A percentile compares a stretch with the other conserved stretches of the same genome.
Evolutionary conservation across 2,329 filamentous ascomycete species (phyloP).

Genomic region (Hypoxylon sp.): DNA sequence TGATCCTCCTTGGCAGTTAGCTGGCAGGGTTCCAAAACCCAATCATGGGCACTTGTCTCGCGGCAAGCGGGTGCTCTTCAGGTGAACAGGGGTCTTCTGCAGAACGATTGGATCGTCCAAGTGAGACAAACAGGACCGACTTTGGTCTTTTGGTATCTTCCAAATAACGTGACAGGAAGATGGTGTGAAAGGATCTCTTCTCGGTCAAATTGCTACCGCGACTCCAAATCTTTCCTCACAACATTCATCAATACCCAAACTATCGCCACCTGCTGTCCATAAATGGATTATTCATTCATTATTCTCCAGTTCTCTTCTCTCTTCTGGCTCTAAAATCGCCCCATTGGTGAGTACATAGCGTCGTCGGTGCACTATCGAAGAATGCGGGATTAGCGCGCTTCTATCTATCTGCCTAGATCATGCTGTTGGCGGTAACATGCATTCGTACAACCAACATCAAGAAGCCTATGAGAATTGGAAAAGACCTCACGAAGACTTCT

Average conservation of each 20-base stretch:
- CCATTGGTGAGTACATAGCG: slow-evolving; percentile 35
- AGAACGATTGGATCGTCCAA: slow-evolving; percentile 49
- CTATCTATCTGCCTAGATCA: slow-evolving; percentile 32
- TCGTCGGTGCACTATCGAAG: slow-evolving; percentile 33
- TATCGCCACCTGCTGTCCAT: slow-evolving; percentile 17
- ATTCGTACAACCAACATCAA: slow-evolving; percentile 24
- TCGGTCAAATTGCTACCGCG: slow-evolving; percentile 40
- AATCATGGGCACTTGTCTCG: slow-evolving; percentile 51
- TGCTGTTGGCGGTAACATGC: slow-evolving; percentile 24
- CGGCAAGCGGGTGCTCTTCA: slow-evolving; percentile 49
- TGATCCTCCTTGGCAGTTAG: slow-evolving; percentile 46
- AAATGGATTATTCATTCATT: slow-evolving; percentile 17
- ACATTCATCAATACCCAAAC: slow-evolving; percentile 22
- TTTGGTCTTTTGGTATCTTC: slow-evolving; percentile 42
- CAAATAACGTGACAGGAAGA: slow-evolving; percentile 53
- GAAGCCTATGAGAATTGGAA: slow-evolving; percentile 17
- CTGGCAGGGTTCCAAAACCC: slow-evolving; percentile 47
- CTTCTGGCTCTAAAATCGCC: slow-evolving; percentile 5
- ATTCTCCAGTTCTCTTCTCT: slow-evolving; percentile 18
- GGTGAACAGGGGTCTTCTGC: slow-evolving; percentile 52
- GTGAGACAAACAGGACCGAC: slow-evolving; percentile 45
- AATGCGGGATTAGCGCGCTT: slow-evolving; percentile 45
- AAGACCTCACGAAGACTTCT: slow-evolving; percentile 13
- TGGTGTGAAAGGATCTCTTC: slow-evolving; percentile 49
- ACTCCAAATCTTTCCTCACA: slow-evolving; percentile 27